Evolutionary conservation across 176 grass and related monocot species (phyloP).

Genomic region (Saccharum officinarum): DNA sequence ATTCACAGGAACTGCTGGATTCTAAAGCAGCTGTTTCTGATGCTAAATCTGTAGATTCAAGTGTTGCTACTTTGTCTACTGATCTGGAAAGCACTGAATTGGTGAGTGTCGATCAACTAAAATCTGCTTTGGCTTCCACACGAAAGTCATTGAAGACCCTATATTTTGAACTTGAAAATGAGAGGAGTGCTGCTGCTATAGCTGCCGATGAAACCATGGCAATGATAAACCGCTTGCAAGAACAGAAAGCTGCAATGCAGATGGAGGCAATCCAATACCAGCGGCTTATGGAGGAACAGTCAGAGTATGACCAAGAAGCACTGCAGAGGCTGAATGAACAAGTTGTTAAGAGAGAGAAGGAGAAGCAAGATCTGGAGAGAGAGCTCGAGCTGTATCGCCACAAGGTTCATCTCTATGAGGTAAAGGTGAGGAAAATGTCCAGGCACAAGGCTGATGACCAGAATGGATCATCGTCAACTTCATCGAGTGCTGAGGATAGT

Average conservation of each 20-base stretch:
- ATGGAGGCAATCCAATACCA: constrained; percentile 99
- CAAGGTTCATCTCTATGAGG: constrained; percentile 72
- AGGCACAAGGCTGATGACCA: constrained; percentile 55
- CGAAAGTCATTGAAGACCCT: constrained; percentile 64
- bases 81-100: constrained; percentile 60
- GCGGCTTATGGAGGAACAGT: constrained; percentile 96
- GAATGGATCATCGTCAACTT: constrained; percentile 67
- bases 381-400: constrained; percentile 63
- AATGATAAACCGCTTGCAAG: constrained; percentile 99
- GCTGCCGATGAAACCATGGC: constrained; percentile 97
- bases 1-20: constrained; percentile 48
- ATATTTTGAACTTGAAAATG: constrained; percentile 91
- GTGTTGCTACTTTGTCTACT: constrained; percentile 41
- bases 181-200: constrained; percentile 86
- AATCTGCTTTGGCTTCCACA: constrained; percentile 64
- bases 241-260: constrained; percentile 99
- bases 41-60: constrained; percentile 60
- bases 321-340: constrained; percentile 85
- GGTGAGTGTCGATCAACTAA: constrained; percentile 63
- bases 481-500: constrained; percentile 87
- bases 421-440: constrained; percentile 57
- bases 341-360: constrained; percentile 90
- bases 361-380: constrained; percentile 89
- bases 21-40: constrained; percentile 49
- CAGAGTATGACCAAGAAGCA: constrained; percentile 98